phyloP scores from a whole-genome alignment of 1,284 basidiomycete species.

The Ganoderma lucidum region DNA sequence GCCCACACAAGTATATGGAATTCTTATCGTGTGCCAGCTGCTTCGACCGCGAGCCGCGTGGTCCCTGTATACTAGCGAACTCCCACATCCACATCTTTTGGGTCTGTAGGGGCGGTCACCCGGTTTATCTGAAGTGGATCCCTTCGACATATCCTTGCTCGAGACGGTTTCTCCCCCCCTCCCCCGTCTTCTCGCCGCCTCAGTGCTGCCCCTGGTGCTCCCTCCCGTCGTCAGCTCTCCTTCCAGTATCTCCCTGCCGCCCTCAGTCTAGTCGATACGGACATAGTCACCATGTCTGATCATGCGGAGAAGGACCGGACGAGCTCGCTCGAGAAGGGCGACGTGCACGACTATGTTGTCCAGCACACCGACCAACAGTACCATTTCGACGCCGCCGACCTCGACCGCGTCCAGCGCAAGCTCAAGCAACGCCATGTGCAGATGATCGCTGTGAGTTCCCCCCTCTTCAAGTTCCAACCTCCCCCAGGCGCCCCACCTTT shows the following conservation, averaged over 20 bases:
- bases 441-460: conserved; percentile 55
- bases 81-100: background rate
- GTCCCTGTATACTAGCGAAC: background rate
- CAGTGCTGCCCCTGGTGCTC: background rate
- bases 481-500: background rate
- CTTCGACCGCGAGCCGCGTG: background rate
- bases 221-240: background rate
- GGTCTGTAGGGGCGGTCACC: background rate
- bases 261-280: background rate
- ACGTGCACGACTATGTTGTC: conserved; percentile 38
- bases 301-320: conserved; percentile 29
- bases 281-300: conserved; percentile 22
- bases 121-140: background rate
- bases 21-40: background rate
- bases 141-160: background rate
- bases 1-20: background rate
- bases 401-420: conserved; percentile 67
- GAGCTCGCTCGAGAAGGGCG: conserved; percentile 44
- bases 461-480: too few species aligned
- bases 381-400: conserved; percentile 61
- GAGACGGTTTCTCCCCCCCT: background rate
- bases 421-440: conserved; percentile 78
- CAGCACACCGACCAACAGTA: conserved; percentile 36
- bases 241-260: background rate
- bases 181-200: background rate